Base-by-base conservation (phyloP, 176 grass and related monocot species). In the Oryza brachyantha region DNA sequence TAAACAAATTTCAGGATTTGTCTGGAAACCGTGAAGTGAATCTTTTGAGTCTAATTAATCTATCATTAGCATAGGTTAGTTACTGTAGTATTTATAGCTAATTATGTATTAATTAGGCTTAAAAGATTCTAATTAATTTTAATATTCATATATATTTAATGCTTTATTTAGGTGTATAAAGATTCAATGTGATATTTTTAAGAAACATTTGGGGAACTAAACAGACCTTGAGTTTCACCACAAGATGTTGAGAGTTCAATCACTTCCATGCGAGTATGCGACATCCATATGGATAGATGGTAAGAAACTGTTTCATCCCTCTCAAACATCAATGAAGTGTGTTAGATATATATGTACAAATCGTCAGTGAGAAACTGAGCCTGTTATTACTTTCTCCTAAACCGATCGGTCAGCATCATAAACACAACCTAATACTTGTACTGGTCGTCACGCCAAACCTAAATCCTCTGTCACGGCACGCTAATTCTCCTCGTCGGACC, bases 401-500 rank as follows among this genome's bases (percentile, higher is more conserved):
- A 52, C 48, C 48, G 48, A n/a, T 52, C 1, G 13, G 48, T n/a
- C 13, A 52, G 48, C 17, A 19, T 21, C 5, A 21, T 2, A 21
- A 52, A 52, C 48, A 52, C 1, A 2, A 17, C 1, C 5, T 21
- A 52, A 52, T 7, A 21, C n/a, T n/a, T n/a, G 31, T 32, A 32
- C 17, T 50, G 46, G 2, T 17, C 46, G 7, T 50, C 46, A 50
- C 16, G 46, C 46, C 46, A 50, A 50, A 14, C 10, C 12, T n/a
- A n/a, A 41, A 41, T 13, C 45, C 19, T 17, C 45, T 48, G 45
- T 16, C 45, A 17, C 12, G 45, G 16, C 45, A 50, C 16, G 45
- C 61, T 92, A 92, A 41, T 74, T 87, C 46, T 93, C 92, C 36
- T 94, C 91, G 66, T 94, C 95, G 1, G 85, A 94, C 7, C 88